Conservation (phyloP, 495 filamentous ascomycete genomes). For the Sordaria brevicollis region DNA sequence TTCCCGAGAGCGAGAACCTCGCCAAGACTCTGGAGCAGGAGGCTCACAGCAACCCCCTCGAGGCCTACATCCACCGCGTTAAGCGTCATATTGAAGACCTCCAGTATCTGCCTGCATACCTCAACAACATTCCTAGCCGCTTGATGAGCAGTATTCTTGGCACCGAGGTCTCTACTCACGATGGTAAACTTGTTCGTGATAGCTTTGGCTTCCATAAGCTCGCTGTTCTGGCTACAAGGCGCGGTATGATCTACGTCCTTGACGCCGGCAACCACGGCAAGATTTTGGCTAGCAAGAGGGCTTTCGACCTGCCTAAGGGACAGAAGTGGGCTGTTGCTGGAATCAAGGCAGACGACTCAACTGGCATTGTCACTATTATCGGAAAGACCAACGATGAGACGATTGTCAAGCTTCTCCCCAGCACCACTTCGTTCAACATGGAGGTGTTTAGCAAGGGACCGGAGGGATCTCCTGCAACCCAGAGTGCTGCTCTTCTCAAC, state of each 20-base stretch:
- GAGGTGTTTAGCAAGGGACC: constrained; percentile 28
- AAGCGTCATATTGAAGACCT: constrained; percentile 74
- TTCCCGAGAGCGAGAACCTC: constrained; percentile 58
- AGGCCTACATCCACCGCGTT: constrained; percentile 80
- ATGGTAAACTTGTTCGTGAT: constrained; percentile 53
- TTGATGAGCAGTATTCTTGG: constrained; percentile 60
- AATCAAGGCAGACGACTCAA: constrained; percentile 45
- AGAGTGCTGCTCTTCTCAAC: constrained; percentile 41
- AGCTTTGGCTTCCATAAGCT: constrained; percentile 83
- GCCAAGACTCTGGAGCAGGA: constrained; percentile 76
- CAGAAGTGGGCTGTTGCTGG: constrained; percentile 57
- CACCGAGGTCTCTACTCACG: constrained; percentile 31
- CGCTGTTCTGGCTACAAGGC: constrained; percentile 67
- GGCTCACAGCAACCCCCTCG: constrained; percentile 64
- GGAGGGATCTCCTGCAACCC: constrained; percentile 20
- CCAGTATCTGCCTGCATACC: constrained; percentile 63
- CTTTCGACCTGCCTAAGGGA: constrained; percentile 41
- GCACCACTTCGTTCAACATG: neutral
- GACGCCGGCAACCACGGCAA: constrained; percentile 65
- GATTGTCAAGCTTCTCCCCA: constrained; percentile 8
- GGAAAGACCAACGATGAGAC: constrained; percentile 46
- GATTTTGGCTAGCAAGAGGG: constrained; percentile 63
- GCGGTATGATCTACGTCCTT: constrained; percentile 68
- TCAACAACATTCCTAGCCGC: constrained; percentile 53
- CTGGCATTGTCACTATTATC: constrained; percentile 49